A percentile compares a stretch with the other conserved stretches of the same genome.
These are phyloP conservation scores for Dothistroma pini DNA, from an alignment of 2,329 filamentous ascomycete genomes.

Conservation along the genomic window DNA sequence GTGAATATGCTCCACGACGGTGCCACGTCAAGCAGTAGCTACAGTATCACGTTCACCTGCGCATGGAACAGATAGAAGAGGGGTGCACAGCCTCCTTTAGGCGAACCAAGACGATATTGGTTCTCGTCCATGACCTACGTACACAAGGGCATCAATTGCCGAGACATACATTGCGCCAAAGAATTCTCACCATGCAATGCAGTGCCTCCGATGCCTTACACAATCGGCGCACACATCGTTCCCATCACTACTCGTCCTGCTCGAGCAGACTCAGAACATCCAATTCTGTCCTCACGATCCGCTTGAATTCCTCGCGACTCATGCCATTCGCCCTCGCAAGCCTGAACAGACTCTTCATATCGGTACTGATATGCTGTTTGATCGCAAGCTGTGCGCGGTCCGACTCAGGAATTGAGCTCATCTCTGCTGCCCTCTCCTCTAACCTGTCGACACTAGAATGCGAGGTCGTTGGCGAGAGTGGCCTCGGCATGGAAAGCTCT, in stretches of 20 bases:
- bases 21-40: too few species aligned
- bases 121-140: neutral
- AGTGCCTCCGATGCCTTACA: slow-evolving; percentile 1
- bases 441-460: slow-evolving; percentile 52
- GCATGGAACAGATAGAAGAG: neutral
- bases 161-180: neutral
- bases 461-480: slow-evolving; percentile 44
- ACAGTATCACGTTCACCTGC: too few species aligned
- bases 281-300: slow-evolving; percentile 66
- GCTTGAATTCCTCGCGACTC: slow-evolving; percentile 69
- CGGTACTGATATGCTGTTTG: slow-evolving; percentile 73
- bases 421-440: slow-evolving; percentile 43
- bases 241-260: slow-evolving; percentile 43
- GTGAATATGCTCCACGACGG: too few species aligned
- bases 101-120: neutral
- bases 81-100: neutral
- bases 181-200: neutral
- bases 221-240: neutral
- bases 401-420: slow-evolving; percentile 22
- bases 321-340: slow-evolving; percentile 69
- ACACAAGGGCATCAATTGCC: neutral
- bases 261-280: slow-evolving; percentile 68
- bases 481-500: slow-evolving; percentile 46
- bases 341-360: slow-evolving; percentile 71
- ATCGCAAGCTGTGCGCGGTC: slow-evolving; percentile 68